These are phyloP conservation scores for Nyssa sinensis DNA, from an alignment of 148 eudicot species.

Conservation along the genomic window DNA sequence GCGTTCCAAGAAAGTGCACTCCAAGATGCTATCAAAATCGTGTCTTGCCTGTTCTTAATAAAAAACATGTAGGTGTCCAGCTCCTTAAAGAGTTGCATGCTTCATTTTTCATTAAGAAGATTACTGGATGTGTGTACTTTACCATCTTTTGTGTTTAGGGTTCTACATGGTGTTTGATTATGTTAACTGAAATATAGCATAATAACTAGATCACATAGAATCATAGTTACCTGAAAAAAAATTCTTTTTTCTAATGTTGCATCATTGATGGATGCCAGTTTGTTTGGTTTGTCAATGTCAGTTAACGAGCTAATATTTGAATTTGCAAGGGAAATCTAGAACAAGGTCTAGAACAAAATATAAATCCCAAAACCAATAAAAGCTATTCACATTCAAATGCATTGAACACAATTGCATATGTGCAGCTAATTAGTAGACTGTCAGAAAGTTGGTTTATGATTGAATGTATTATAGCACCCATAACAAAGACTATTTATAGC, in stretches of 20 bases:
- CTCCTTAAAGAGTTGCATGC: not conserved
- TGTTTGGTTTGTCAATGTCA: not conserved
- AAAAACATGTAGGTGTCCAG: slow-evolving; percentile 61
- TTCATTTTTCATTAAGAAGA: not conserved
- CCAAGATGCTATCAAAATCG: slow-evolving; percentile 56
- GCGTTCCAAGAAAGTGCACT: slow-evolving; percentile 70
- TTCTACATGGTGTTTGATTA: not conserved
- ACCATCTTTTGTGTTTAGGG: not conserved
- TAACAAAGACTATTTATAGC: not conserved
- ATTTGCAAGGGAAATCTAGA: not conserved
- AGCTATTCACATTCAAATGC: not conserved
- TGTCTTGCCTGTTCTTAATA: slow-evolving; percentile 61
- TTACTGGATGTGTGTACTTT: not conserved
- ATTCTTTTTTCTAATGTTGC: not conserved
- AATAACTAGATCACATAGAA: slow-evolving; percentile 1
- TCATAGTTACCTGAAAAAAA: not conserved
- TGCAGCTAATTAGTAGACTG: slow-evolving; percentile 1
- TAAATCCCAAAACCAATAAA: not conserved
- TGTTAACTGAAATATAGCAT: not conserved
- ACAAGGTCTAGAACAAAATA: not conserved
- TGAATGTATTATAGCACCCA: not conserved
- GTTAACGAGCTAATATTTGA: not conserved
- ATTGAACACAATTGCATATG: not conserved
- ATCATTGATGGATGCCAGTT: not conserved
- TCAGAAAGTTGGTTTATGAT: not conserved